Percentiles rank a stretch among this genome's conserved stretches.
These are phyloP conservation scores for Dryas octopetala DNA, from an alignment of 306 rosid species.

Conservation along the genomic window DNA sequence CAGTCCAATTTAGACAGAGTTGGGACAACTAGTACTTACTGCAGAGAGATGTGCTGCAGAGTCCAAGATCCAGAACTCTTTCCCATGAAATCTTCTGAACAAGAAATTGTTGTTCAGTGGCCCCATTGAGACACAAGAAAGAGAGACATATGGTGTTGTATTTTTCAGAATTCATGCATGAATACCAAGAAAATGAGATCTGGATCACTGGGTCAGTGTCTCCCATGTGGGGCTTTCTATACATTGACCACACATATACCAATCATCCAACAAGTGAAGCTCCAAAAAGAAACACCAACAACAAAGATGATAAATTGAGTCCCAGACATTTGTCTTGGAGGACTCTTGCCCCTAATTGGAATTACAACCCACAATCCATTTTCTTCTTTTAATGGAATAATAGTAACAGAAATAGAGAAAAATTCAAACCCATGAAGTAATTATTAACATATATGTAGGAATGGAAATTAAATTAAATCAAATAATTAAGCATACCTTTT, in stretches of 20 bases:
- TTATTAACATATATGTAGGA: too few relatives aligned
- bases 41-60: background rate
- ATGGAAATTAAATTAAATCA: background rate
- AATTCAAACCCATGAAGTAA: background rate
- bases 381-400: background rate
- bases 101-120: conserved; percentile 5
- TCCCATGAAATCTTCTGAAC: conserved; percentile 5
- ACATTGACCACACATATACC: conserved; percentile 5
- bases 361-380: background rate
- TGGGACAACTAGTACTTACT: background rate
- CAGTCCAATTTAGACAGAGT: conserved; percentile 21
- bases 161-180: background rate
- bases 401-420: background rate
- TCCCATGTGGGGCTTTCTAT: conserved; percentile 7
- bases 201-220: background rate
- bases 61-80: conserved; percentile 15
- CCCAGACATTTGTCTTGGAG: background rate
- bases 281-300: conserved; percentile 48
- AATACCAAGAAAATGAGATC: background rate
- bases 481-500: conserved; percentile 61
- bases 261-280: conserved; percentile 34
- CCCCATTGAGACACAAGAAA: conserved; percentile 9
- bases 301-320: conserved; percentile 18
- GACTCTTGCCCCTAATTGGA: background rate
- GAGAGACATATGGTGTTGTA: conserved; percentile 14